These are phyloP conservation scores for Pseudevernia furfuracea DNA, from an alignment of 495 filamentous ascomycete species.

Conservation along the genomic window DNA sequence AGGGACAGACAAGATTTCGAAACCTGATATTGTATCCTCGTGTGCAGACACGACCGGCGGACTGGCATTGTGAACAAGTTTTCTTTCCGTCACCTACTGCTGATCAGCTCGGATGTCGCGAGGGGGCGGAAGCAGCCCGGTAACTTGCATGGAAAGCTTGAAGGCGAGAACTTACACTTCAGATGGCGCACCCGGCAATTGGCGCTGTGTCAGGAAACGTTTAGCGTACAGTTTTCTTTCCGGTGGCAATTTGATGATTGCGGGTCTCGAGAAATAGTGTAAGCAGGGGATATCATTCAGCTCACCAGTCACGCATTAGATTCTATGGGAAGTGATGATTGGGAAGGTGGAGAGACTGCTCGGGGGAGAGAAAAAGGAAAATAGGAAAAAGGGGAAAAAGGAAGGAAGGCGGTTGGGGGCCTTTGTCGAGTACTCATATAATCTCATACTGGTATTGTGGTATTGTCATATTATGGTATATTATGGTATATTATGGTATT, in stretches of 20 bases:
- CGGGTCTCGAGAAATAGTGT: too few species aligned
- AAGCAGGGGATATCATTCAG: background rate
- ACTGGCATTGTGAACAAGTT: constrained; percentile 14
- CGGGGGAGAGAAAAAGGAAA: too few species aligned
- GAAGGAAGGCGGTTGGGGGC: too few species aligned
- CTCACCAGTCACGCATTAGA: background rate
- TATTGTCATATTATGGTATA: too few species aligned
- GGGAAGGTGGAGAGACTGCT: too few species aligned
- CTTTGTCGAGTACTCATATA: too few species aligned
- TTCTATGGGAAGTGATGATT: too few species aligned
- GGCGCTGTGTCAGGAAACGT: background rate
- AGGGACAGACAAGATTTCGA: constrained; percentile 17
- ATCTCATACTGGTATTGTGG: too few species aligned
- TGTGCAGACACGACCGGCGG: constrained; percentile 12
- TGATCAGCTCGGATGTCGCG: background rate
- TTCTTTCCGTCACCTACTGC: constrained; percentile 2
- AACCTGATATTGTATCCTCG: constrained; percentile 20
- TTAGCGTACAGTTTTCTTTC: background rate
- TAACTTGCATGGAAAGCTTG: background rate
- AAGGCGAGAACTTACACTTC: constrained; percentile 5
- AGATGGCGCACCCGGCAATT: constrained; percentile 20
- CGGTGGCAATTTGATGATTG: background rate
- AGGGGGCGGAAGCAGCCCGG: background rate
- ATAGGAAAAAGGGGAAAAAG: too few species aligned
- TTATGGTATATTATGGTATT: too few species aligned